Evolutionary conservation across 495 filamentous ascomycete genomes (phyloP).

Genomic region (Podospora australis): DNA sequence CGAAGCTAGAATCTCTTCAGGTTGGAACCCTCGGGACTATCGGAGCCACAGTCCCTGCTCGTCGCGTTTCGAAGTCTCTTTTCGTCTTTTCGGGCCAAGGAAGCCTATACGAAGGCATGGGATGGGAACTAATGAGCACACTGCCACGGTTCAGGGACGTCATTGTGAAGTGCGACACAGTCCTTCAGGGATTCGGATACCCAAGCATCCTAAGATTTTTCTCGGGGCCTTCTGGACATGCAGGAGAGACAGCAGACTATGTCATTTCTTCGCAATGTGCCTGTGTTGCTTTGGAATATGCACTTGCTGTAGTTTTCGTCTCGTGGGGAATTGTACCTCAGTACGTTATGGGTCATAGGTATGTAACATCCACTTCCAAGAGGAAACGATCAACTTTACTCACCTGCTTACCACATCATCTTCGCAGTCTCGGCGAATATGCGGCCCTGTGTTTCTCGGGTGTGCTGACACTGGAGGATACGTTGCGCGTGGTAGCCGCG

Average conservation of each 20-base stretch:
- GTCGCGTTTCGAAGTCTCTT: neutral
- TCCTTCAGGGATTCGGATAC: no score
- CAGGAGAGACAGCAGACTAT: no score
- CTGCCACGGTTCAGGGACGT: neutral
- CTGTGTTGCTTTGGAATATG: neutral
- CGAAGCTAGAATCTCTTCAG: neutral
- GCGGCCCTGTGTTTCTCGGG: neutral
- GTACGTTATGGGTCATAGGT: neutral
- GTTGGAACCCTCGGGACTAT: neutral
- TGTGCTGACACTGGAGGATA: neutral
- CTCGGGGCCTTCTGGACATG: no score
- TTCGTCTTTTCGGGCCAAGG: neutral
- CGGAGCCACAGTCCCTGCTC: no score
- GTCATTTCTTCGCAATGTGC: no score
- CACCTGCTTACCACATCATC: no score
- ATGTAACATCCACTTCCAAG: neutral
- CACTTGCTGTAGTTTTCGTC: neutral
- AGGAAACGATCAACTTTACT: neutral
- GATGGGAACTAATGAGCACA: neutral
- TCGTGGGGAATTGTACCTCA: neutral
- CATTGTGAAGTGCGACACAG: neutral
- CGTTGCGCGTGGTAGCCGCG: neutral
- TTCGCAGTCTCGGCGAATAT: neutral
- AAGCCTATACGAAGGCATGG: neutral
- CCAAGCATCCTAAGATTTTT: no score